Base-by-base conservation (phyloP, 73 alveolate species). In the Paramecium primaurelia region DNA sequence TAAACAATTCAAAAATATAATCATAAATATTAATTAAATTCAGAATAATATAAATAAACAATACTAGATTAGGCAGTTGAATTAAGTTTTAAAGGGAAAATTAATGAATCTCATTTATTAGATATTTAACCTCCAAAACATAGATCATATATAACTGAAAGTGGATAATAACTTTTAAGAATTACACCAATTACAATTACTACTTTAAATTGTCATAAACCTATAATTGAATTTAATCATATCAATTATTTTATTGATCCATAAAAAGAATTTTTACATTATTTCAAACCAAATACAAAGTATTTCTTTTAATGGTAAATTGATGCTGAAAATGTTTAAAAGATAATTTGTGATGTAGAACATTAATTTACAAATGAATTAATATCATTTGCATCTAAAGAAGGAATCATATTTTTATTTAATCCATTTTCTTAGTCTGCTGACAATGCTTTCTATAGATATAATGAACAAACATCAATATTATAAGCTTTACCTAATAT, bases 41-140 rank as follows among this genome's bases (percentile, higher is more conserved):
- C 87, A 30, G 87, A 73, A 73, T 36, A 73, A 73, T 73, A 73
- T 37, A 73, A 73, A 40, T 12, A 73, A 73, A 38, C 87, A 36
- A 36, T 73, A 36, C 10, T 73, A 36, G 87, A 73, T 73, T 18
- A 73, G 18, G 87, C 87, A 10, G 59, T 73, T 12, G 87, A 73
- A 36, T 73, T 73, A 20, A 73, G 60, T 73, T 73, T 73, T 28
- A 73, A 73, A 20, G 87, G 87, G 4, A 73, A 73, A 73, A 73
- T 73, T 12, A 73, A 34, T 73, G 87, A 73, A 40, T 34, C 87
- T 2, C 87, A 73, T 73, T 38, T 73, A 22, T 16, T 40, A 11
- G 87, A 73, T n/a, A 73, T 73, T 16, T 14, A 30, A n/a, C 87
- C 87, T 30, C 87, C 87, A 5, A 73, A 73, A 18, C 87, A 73